Evolutionary conservation across 768 basidiomycete genomes (phyloP).

Genomic region (Lactarius quietus): DNA sequence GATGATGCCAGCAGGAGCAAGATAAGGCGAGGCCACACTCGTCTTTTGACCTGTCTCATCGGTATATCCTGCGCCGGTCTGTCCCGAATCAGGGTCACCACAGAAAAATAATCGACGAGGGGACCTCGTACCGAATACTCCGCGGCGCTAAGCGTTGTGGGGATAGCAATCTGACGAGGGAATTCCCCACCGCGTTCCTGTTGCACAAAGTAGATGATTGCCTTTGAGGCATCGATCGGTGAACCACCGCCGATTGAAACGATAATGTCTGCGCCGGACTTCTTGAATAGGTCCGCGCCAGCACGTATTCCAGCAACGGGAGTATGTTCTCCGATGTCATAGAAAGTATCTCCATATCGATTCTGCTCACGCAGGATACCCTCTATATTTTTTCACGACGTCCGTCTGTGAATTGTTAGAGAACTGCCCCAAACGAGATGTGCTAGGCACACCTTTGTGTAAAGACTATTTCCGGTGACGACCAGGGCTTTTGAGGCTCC

Average conservation of each 20-base stretch:
- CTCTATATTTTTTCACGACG: conserved; percentile 53
- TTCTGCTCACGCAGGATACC: conserved; percentile 50
- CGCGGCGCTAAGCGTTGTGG: conserved; percentile 77
- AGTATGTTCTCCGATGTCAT: conserved; percentile 68
- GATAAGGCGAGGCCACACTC: conserved; percentile 48
- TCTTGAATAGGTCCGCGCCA: conserved; percentile 53
- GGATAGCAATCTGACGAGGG: conserved; percentile 69
- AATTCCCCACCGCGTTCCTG: conserved; percentile 51
- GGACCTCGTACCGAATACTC: conserved; percentile 57
- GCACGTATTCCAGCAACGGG: conserved; percentile 63
- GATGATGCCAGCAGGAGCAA: conserved; percentile 70
- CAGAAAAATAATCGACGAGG: neutral
- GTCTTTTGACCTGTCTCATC: conserved; percentile 67
- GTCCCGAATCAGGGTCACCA: neutral
- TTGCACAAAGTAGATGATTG: conserved; percentile 61
- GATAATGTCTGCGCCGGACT: conserved; percentile 60
- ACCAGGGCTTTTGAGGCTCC: conserved; percentile 62
- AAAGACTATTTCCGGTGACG: conserved; percentile 67
- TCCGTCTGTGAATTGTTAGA: conserved; percentile 45
- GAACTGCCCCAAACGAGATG: neutral
- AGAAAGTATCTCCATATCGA: conserved; percentile 67
- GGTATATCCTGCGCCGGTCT: conserved; percentile 69
- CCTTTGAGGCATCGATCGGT: conserved; percentile 75
- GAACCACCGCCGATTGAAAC: conserved; percentile 79
- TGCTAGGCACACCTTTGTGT: conserved; percentile 48